These are phyloP conservation scores for Lipomyces japonicus DNA, from an alignment of 805 yeast genomes.

Conservation along the genomic window DNA sequence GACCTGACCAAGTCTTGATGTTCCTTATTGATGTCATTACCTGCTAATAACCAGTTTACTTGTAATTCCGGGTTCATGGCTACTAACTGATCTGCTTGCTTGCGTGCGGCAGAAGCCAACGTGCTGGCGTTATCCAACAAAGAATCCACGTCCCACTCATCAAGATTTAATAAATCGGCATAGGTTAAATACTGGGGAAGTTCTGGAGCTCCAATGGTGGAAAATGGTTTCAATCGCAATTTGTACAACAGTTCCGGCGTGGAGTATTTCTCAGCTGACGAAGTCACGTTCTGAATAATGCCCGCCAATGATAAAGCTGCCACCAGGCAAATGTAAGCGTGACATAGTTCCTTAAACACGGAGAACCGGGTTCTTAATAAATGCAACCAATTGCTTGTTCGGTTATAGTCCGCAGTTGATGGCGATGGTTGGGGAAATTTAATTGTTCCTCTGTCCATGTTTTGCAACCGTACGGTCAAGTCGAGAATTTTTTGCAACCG, in stretches of 20 bases:
- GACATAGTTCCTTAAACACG: conserved; percentile 10
- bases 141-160: conserved; percentile 6
- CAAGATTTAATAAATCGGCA: conserved; percentile 13
- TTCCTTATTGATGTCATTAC: background rate
- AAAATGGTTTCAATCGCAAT: conserved; percentile 73
- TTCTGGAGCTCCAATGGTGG: conserved; percentile 73
- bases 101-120: conserved; percentile 2
- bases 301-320: conserved; percentile 17
- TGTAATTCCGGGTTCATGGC: background rate
- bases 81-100: conserved; percentile 2
- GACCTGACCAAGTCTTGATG: background rate
- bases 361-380: conserved; percentile 19
- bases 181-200: conserved; percentile 49
- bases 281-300: background rate
- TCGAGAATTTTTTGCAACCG: conserved; percentile 38
- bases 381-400: conserved; percentile 16
- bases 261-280: conserved; percentile 14
- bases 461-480: background rate
- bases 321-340: conserved; percentile 9
- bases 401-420: background rate
- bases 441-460: conserved; percentile 20
- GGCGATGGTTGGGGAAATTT: conserved; percentile 17
- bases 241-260: conserved; percentile 42
- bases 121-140: conserved; percentile 8
- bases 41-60: conserved; percentile 5